Percentiles rank a stretch among this genome's conserved stretches.
Conservation (phyloP, 164 flowering plant species). For the Malania oleifera region DNA sequence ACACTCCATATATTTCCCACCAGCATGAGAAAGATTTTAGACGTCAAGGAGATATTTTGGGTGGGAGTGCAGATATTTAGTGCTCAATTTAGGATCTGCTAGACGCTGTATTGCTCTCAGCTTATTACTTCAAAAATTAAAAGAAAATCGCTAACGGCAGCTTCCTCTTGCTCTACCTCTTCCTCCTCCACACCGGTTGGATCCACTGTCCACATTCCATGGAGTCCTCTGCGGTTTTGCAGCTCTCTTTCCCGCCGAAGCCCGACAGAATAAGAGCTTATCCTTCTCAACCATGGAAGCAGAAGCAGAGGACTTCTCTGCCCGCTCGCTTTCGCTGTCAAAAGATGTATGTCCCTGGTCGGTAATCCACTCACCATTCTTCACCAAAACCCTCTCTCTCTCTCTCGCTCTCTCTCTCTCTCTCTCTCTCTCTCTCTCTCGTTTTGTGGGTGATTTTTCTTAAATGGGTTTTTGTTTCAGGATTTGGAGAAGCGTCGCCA, state of each 20-base stretch:
- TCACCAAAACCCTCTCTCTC: not conserved
- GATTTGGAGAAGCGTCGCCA: constrained; percentile 93
- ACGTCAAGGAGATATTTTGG: too few relatives aligned
- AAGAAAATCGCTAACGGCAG: too few relatives aligned
- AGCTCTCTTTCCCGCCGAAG: constrained; percentile 29
- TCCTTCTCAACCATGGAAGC: constrained; percentile 29
- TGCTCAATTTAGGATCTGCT: too few relatives aligned
- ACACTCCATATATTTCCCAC: too few relatives aligned
- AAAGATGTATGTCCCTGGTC: constrained; percentile 92
- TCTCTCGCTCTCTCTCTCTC: not conserved
- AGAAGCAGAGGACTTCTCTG: constrained; percentile 21
- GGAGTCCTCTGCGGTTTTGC: constrained; percentile 41
- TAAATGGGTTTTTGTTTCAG: constrained; percentile 29
- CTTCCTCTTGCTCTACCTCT: too few relatives aligned
- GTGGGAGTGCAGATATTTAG: too few relatives aligned
- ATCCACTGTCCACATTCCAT: too few relatives aligned
- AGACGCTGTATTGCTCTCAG: too few relatives aligned
- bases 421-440: not conserved
- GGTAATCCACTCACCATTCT: constrained; percentile 2
- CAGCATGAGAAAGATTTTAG: too few relatives aligned
- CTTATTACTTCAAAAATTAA: too few relatives aligned
- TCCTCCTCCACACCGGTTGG: too few relatives aligned
- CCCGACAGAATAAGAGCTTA: constrained; percentile 19
- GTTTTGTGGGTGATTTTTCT: not conserved
- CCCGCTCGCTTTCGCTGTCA: constrained; percentile 43